A percentile compares a stretch with the other conserved stretches of the same genome.
phyloP scores from a whole-genome alignment of 2,329 filamentous ascomycete species.

The Fusarium sp. region DNA sequence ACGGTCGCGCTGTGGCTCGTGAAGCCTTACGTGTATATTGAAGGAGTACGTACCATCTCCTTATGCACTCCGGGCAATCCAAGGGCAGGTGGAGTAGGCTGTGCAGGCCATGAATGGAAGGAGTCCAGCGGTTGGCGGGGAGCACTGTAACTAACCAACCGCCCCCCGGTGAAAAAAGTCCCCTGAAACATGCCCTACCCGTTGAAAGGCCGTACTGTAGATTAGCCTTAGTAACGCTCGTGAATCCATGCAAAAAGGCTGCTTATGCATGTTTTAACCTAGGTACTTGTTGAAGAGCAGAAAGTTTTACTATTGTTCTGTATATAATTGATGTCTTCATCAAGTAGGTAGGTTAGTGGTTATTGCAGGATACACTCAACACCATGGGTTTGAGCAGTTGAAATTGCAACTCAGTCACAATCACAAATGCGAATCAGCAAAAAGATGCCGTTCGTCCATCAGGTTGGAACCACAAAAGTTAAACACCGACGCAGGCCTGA shows the following conservation, averaged over 20 bases:
- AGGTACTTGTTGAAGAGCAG: not conserved
- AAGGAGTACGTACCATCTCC: constrained; percentile 21
- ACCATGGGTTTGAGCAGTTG: not conserved
- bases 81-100: constrained; percentile 2
- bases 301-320: not conserved
- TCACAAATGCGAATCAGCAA: not conserved
- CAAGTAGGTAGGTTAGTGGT: not conserved
- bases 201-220: not conserved
- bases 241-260: not conserved
- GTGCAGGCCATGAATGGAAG: constrained; percentile 3
- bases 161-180: constrained; percentile 1
- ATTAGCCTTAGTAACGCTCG: not conserved
- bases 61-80: not conserved
- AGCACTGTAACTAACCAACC: not conserved
- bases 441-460: not conserved
- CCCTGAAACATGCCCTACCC: constrained; percentile 7
- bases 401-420: not conserved
- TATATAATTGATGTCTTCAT: not conserved
- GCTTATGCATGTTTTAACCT: not conserved
- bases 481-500: constrained; percentile 36
- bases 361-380: not conserved
- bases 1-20: constrained; percentile 35
- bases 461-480: not conserved
- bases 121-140: constrained; percentile 9
- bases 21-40: constrained; percentile 34